These are phyloP conservation scores for Ajuga reptans DNA, from an alignment of 305 asterid genomes.

Conservation along the genomic window DNA sequence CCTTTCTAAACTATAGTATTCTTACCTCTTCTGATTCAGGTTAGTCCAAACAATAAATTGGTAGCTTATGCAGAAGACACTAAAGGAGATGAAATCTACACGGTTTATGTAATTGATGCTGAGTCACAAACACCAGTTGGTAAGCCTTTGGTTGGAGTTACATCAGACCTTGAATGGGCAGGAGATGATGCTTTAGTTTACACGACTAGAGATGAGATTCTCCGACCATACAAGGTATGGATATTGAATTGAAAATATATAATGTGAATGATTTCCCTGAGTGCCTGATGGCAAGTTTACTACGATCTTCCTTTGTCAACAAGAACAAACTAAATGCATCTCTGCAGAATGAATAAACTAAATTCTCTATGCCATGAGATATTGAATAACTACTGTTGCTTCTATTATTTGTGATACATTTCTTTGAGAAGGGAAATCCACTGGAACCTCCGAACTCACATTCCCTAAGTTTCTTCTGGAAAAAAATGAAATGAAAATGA, in stretches of 20 bases:
- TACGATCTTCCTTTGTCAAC: slow-evolving; percentile 5
- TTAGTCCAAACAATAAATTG: slow-evolving; percentile 69
- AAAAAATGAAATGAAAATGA: not conserved
- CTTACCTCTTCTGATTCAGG: slow-evolving; percentile 38
- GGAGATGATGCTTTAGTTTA: slow-evolving; percentile 77
- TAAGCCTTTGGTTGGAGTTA: slow-evolving; percentile 63
- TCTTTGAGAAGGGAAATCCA: not conserved
- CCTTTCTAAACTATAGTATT: not conserved
- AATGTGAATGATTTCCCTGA: not conserved
- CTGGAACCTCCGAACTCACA: not conserved
- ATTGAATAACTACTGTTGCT: not conserved
- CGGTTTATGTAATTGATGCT: slow-evolving; percentile 66
- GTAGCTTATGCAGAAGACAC: slow-evolving; percentile 92
- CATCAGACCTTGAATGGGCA: slow-evolving; percentile 74
- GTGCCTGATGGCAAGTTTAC: not conserved
- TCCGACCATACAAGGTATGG: slow-evolving; percentile 83
- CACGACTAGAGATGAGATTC: slow-evolving; percentile 79
- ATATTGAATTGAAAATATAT: slow-evolving; percentile 18
- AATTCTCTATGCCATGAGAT: slow-evolving; percentile 1
- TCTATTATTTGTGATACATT: not conserved
- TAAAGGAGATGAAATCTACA: slow-evolving; percentile 84
- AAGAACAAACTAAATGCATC: not conserved
- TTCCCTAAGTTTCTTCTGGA: not conserved
- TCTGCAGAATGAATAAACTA: not conserved
- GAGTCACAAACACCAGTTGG: slow-evolving; percentile 66